phyloP scores from a whole-genome alignment of 495 filamentous ascomycete species.

The Hypoxylon subgilvum region DNA sequence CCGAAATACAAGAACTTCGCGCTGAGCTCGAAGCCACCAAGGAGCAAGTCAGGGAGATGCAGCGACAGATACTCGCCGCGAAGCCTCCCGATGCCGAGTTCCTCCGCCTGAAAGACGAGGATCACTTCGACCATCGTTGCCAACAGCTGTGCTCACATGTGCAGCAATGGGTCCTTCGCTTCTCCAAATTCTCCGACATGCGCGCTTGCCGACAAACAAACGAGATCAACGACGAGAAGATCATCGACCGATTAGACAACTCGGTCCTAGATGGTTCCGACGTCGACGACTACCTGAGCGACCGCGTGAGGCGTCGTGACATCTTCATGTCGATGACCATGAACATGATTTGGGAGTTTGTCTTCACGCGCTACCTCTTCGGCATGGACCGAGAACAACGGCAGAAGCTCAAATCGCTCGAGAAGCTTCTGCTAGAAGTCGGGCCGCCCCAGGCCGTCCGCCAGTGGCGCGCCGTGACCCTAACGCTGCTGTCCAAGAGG shows the following conservation, averaged over 20 bases:
- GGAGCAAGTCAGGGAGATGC: constrained; percentile 78
- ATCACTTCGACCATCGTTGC: constrained; percentile 94
- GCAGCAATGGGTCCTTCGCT: constrained; percentile 93
- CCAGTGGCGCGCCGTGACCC: constrained; percentile 93
- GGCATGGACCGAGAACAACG: constrained; percentile 97
- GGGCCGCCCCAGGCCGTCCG: constrained; percentile 82
- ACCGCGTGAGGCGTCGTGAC: constrained; percentile 84
- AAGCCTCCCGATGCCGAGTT: constrained; percentile 72
- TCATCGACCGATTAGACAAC: constrained; percentile 90
- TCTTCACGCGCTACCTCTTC: constrained; percentile 97
- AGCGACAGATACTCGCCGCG: constrained; percentile 77
- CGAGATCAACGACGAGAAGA: constrained; percentile 84
- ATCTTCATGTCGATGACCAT: constrained; percentile 97
- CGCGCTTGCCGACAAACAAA: constrained; percentile 78
- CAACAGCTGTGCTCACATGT: constrained; percentile 91
- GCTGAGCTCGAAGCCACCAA: constrained; percentile 77
- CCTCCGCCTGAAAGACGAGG: constrained; percentile 81
- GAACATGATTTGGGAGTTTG: constrained; percentile 97
- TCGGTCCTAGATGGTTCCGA: constrained; percentile 91
- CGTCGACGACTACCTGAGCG: constrained; percentile 80
- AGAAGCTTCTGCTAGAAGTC: constrained; percentile 87
- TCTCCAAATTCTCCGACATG: constrained; percentile 94
- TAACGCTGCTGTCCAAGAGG: constrained; percentile 82
- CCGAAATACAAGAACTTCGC: constrained; percentile 76
- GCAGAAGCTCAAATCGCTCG: constrained; percentile 91